phyloP scores from a whole-genome alignment of 768 basidiomycete genomes.

The Sporobolomyces pararoseus region DNA sequence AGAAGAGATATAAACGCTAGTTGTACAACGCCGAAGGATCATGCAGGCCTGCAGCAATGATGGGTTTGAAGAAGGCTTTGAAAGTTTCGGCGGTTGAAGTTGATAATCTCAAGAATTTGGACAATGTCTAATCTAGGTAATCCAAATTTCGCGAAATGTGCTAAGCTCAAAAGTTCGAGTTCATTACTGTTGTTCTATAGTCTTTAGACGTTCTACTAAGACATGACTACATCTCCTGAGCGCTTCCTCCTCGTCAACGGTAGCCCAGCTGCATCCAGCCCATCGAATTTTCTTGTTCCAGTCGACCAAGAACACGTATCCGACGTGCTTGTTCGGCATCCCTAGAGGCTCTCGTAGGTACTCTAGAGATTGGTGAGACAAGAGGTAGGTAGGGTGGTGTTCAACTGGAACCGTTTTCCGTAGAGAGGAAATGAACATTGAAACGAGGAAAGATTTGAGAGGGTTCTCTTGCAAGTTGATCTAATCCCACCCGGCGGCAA shows the following conservation, averaged over 20 bases:
- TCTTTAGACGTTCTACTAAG: slow-evolving; percentile 46
- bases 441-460: slow-evolving; percentile 83
- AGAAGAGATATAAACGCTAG: background rate
- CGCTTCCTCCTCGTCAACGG: slow-evolving; percentile 64
- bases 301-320: slow-evolving; percentile 88
- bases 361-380: slow-evolving; percentile 79
- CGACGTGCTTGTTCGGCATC: slow-evolving; percentile 82
- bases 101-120: too few species aligned
- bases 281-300: slow-evolving; percentile 78
- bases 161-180: background rate
- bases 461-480: slow-evolving; percentile 93
- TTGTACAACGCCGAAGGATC: slow-evolving; percentile 6
- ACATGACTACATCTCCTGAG: slow-evolving; percentile 57
- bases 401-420: slow-evolving; percentile 62
- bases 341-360: slow-evolving; percentile 78
- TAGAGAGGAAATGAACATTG: slow-evolving; percentile 72
- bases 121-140: background rate
- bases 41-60: slow-evolving; percentile 7
- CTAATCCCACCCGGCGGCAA: slow-evolving; percentile 45
- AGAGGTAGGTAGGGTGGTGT: slow-evolving; percentile 67
- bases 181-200: background rate
- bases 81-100: too few species aligned
- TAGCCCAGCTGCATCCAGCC: slow-evolving; percentile 86
- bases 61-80: background rate
- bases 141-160: background rate